Evolutionary conservation across 164 flowering plant species (phyloP).

Genomic region (Berberis thunbergii): DNA sequence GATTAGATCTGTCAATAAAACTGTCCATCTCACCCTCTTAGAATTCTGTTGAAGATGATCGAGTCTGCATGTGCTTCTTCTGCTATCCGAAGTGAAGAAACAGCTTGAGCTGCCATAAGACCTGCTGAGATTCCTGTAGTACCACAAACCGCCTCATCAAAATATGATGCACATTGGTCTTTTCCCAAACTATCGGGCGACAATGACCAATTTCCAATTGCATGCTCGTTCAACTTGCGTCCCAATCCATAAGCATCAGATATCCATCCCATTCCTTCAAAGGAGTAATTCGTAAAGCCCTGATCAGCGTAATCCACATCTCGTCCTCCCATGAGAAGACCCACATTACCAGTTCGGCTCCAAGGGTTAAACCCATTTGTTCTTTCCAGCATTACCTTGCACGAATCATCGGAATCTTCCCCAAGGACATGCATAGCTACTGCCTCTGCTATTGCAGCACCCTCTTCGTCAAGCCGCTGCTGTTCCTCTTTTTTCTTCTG

Average conservation of each 20-base stretch:
- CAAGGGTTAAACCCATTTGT: conserved; percentile 34
- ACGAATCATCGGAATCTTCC: conserved; percentile 28
- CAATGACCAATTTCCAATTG: conserved; percentile 28
- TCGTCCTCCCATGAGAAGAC: conserved; percentile 36
- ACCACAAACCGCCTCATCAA: too few species aligned
- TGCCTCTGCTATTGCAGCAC: conserved; percentile 97
- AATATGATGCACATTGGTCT: too few species aligned
- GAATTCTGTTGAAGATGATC: conserved; percentile 39
- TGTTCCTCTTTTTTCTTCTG: conserved; percentile 90
- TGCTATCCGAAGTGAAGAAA: conserved; percentile 74
- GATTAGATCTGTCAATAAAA: conserved; percentile 9
- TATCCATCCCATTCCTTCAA: conserved; percentile 41
- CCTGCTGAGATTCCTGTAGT: conserved; percentile 43
- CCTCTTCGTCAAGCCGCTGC: conserved; percentile 92
- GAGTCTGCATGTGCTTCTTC: conserved; percentile 47
- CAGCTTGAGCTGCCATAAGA: conserved; percentile 72
- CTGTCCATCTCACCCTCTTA: conserved; percentile 23
- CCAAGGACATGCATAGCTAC: conserved; percentile 87
- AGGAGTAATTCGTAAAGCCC: conserved; percentile 22
- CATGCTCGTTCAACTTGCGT: conserved; percentile 38
- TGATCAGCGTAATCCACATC: conserved; percentile 26
- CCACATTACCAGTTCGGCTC: conserved; percentile 32
- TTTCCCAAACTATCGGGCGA: too few species aligned
- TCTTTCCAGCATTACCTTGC: conserved; percentile 29
- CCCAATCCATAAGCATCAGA: conserved; percentile 35